Evolutionary conservation across 768 basidiomycete species (phyloP).

Genomic region (Asterophora parasitica): DNA sequence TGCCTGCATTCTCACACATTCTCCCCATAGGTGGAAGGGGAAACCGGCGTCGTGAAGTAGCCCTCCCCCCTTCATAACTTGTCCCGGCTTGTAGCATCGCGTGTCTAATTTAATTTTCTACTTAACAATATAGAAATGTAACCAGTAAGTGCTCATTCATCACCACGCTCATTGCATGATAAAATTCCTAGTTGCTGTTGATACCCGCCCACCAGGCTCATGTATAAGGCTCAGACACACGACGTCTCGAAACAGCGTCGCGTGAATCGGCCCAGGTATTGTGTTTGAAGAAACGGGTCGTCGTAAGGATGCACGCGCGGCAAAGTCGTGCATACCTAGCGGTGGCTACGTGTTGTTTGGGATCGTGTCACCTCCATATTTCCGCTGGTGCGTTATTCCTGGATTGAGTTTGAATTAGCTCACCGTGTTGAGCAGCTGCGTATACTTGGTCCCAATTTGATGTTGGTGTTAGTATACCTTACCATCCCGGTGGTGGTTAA

Average conservation of each 20-base stretch:
- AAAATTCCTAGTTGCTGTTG: conserved; percentile 3
- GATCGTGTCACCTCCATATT: conserved; percentile 16
- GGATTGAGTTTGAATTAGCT: neutral
- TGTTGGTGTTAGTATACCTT: conserved; percentile 22
- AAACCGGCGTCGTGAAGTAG: neutral
- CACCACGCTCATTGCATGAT: conserved; percentile 1
- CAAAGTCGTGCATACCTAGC: conserved; percentile 25
- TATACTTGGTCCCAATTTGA: conserved; percentile 23
- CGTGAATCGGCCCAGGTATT: conserved; percentile 20
- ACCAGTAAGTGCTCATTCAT: neutral
- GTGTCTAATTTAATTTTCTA: neutral
- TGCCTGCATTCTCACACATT: neutral
- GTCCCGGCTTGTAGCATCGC: neutral
- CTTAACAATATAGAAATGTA: neutral
- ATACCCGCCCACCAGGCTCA: neutral
- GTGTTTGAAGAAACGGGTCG: conserved; percentile 28
- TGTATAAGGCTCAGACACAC: conserved; percentile 12
- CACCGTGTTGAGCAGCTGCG: conserved; percentile 17
- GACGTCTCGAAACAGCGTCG: conserved; percentile 22
- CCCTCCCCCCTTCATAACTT: neutral
- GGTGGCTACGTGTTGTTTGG: conserved; percentile 20
- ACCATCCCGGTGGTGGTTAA: conserved; percentile 21
- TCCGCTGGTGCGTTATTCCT: neutral
- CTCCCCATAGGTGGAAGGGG: neutral
- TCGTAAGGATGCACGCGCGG: conserved; percentile 24